Percentiles rank a stretch among this genome's conserved stretches.
Conservation (phyloP, 805 yeast species). For the Metschnikowia anglica region DNA sequence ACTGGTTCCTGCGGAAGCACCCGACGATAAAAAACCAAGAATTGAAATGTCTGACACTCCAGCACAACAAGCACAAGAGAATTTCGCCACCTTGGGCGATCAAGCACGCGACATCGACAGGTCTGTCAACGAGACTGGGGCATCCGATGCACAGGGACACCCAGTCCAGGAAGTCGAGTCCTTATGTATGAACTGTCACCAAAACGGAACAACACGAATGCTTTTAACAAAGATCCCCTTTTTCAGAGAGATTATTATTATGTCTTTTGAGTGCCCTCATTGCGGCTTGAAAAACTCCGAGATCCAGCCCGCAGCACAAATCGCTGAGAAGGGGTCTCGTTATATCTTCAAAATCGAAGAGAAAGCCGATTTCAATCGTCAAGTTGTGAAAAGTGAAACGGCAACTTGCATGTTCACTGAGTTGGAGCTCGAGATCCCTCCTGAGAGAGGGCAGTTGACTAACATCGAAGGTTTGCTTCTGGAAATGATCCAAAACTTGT, state of each 20-base stretch:
- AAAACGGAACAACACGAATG: conserved; percentile 80
- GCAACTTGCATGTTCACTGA: conserved; percentile 79
- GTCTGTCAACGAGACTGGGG: conserved; percentile 58
- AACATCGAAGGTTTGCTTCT: conserved; percentile 84
- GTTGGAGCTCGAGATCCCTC: conserved; percentile 91
- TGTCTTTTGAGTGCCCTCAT: conserved; percentile 96
- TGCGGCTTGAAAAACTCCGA: conserved; percentile 90
- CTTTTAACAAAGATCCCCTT: conserved; percentile 87
- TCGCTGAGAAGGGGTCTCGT: conserved; percentile 84
- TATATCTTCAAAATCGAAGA: conserved; percentile 67
- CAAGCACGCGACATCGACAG: conserved; percentile 37
- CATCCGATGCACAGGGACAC: conserved; percentile 87
- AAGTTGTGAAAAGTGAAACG: conserved; percentile 86
- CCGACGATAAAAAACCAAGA: conserved; percentile 20
- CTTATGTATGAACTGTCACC: conserved; percentile 91
- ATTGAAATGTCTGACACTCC: conserved; percentile 13
- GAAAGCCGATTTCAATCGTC: conserved; percentile 77
- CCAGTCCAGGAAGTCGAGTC: conserved; percentile 96
- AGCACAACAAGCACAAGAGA: conserved; percentile 11
- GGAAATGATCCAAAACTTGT: conserved; percentile 81
- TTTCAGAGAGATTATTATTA: conserved; percentile 84
- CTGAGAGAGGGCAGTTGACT: conserved; percentile 89
- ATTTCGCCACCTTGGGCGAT: conserved; percentile 29
- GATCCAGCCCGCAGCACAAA: conserved; percentile 91
- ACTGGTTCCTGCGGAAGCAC: conserved; percentile 14